Conservation (phyloP, 2,329 filamentous ascomycete genomes). For the Parastagonospora nodorum region DNA sequence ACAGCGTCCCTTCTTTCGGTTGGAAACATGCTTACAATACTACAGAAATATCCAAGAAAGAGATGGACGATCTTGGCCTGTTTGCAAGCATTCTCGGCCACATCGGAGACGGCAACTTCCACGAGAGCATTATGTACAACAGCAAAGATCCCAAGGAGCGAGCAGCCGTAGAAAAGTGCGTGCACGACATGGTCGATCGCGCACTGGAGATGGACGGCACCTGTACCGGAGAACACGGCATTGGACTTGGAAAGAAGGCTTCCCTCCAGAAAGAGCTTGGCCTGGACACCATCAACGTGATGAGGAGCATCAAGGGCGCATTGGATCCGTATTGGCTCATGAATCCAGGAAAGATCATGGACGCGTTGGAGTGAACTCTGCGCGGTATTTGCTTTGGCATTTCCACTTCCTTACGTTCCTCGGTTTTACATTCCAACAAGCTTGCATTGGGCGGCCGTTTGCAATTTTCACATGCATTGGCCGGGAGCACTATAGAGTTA, state of each 20-base stretch:
- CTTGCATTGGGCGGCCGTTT: slow-evolving; percentile 30
- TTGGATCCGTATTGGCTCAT: slow-evolving; percentile 86
- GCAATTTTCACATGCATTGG: slow-evolving; percentile 15
- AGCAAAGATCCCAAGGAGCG: slow-evolving; percentile 69
- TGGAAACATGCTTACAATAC: slow-evolving; percentile 11
- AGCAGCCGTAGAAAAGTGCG: slow-evolving; percentile 77
- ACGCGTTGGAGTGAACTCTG: slow-evolving; percentile 47
- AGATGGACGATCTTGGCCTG: slow-evolving; percentile 82
- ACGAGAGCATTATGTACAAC: slow-evolving; percentile 90
- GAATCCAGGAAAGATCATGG: slow-evolving; percentile 92
- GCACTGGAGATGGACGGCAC: slow-evolving; percentile 94
- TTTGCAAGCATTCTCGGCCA: slow-evolving; percentile 90
- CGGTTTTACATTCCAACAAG: background rate
- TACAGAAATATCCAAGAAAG: slow-evolving; percentile 81
- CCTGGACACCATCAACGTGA: slow-evolving; percentile 77
- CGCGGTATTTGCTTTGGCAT: background rate
- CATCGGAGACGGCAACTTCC: slow-evolving; percentile 93
- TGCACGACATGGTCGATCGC: slow-evolving; percentile 88
- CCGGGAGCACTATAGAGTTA: slow-evolving; percentile 8
- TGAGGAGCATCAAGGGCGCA: slow-evolving; percentile 81
- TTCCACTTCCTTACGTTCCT: slow-evolving; percentile 1
- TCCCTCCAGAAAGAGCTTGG: slow-evolving; percentile 80
- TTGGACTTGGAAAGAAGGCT: slow-evolving; percentile 86
- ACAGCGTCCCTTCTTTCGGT: slow-evolving; percentile 1
- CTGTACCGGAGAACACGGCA: slow-evolving; percentile 85